A percentile compares a stretch with the other conserved stretches of the same genome.
phyloP scores from a whole-genome alignment of 345 rosid species.

The Passiflora organensis region DNA sequence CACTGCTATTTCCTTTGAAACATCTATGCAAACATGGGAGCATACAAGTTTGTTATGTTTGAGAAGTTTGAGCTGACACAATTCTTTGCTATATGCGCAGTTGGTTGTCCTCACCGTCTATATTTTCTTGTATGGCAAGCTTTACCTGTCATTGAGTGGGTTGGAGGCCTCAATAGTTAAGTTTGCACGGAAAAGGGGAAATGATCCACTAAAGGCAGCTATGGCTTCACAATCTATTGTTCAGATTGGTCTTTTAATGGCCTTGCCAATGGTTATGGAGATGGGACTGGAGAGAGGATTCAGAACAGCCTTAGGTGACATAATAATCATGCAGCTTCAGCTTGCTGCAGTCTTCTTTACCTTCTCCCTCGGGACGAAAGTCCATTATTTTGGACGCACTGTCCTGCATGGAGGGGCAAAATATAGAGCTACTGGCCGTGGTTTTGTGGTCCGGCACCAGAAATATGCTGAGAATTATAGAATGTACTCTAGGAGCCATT shows the following conservation, averaged over 20 bases:
- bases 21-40: not conserved
- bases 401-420: conserved; percentile 95
- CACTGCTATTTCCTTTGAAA: too few species aligned
- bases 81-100: conserved; percentile 30
- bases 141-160: conserved; percentile 84
- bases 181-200: conserved; percentile 58
- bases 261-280: conserved; percentile 98
- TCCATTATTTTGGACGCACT: conserved; percentile 90
- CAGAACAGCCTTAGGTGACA: conserved; percentile 73
- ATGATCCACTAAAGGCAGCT: conserved; percentile 70
- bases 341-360: conserved; percentile 89
- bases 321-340: conserved; percentile 96
- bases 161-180: conserved; percentile 72
- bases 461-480: conserved; percentile 96
- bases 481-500: conserved; percentile 97
- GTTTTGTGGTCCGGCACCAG: conserved; percentile 95
- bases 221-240: conserved; percentile 93
- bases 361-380: conserved; percentile 90
- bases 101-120: conserved; percentile 68
- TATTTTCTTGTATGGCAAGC: conserved; percentile 77
- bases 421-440: conserved; percentile 98
- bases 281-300: conserved; percentile 96
- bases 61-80: not conserved
- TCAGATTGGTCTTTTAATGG: conserved; percentile 75
- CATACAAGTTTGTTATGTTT: not conserved